These are phyloP conservation scores for Pelargonium citronellum DNA, from an alignment of 441 rosid genomes.

Conservation along the genomic window DNA sequence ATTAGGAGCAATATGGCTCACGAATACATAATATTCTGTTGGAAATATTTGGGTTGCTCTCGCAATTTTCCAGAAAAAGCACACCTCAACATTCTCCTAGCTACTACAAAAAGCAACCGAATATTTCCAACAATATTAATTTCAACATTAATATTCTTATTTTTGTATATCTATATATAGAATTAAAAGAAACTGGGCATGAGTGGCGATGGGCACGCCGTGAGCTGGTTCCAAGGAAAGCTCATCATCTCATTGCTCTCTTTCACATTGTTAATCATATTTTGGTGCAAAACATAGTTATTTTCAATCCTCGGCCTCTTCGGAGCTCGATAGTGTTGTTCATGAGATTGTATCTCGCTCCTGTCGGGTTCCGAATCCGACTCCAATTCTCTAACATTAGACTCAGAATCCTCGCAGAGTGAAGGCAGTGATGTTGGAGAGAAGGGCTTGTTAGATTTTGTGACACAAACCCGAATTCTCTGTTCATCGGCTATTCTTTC, in stretches of 20 bases:
- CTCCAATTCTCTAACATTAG: conserved; percentile 30
- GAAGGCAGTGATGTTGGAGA: conserved; percentile 40
- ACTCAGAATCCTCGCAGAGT: conserved; percentile 48
- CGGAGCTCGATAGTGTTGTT: conserved; percentile 26
- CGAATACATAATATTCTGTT: not conserved
- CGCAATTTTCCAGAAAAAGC: not conserved
- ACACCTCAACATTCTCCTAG: no score
- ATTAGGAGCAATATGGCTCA: not conserved
- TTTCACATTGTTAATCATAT: conserved; percentile 7
- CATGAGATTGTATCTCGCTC: conserved; percentile 24
- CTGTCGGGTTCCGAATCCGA: conserved; percentile 33
- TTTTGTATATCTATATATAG: not conserved
- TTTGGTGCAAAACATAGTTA: conserved; percentile 10
- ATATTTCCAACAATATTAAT: not conserved
- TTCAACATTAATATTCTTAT: not conserved
- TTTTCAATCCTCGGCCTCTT: conserved; percentile 28
- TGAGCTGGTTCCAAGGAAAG: conserved; percentile 31
- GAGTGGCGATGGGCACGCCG: conserved; percentile 37
- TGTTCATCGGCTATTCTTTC: conserved; percentile 35
- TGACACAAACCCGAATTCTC: conserved; percentile 16
- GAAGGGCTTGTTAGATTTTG: conserved; percentile 25
- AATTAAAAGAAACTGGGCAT: conserved; percentile 34
- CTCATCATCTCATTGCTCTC: conserved; percentile 21
- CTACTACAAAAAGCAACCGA: not conserved
- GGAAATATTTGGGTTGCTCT: conserved; percentile 3